These are phyloP conservation scores for Linum lewisii DNA, from an alignment of 345 rosid species.

Conservation along the genomic window DNA sequence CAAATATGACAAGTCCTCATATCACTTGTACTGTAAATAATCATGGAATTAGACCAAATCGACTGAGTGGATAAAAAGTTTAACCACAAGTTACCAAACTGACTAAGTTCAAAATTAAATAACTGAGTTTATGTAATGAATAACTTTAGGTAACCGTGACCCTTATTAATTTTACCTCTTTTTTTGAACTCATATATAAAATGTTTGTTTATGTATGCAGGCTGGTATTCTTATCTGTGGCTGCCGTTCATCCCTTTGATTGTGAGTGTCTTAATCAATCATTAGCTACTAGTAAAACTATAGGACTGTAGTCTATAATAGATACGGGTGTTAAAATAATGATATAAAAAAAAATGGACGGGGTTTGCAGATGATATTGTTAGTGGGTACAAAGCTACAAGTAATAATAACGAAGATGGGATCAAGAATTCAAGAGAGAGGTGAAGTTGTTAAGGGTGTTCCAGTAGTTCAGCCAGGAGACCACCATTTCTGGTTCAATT, in stretches of 20 bases:
- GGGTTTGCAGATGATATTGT: slow-evolving; percentile 15
- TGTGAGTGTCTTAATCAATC: slow-evolving; percentile 14
- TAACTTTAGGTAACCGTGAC: too few relatives aligned
- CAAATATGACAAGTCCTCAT: too few relatives aligned
- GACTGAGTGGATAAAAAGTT: too few relatives aligned
- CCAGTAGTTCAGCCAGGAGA: slow-evolving; percentile 20
- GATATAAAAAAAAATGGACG: not conserved
- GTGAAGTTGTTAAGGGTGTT: slow-evolving; percentile 17
- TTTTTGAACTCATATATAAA: not conserved
- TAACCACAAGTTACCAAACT: too few relatives aligned
- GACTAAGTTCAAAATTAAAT: too few relatives aligned
- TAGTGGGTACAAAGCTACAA: slow-evolving; percentile 23
- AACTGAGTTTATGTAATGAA: too few relatives aligned
- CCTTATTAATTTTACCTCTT: too few relatives aligned
- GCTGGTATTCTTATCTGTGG: slow-evolving; percentile 28
- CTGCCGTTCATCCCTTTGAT: slow-evolving; percentile 29
- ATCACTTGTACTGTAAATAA: too few relatives aligned
- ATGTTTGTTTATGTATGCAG: too few relatives aligned
- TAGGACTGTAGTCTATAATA: not conserved
- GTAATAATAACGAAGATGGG: slow-evolving; percentile 26
- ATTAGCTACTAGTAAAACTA: too few relatives aligned
- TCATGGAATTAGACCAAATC: too few relatives aligned
- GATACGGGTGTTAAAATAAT: not conserved
- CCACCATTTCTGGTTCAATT: slow-evolving; percentile 22
- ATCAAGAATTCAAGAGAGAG: slow-evolving; percentile 14